Evolutionary conservation across 495 filamentous ascomycete genomes (phyloP).

Genomic region (Beverwykella pulmonaria): DNA sequence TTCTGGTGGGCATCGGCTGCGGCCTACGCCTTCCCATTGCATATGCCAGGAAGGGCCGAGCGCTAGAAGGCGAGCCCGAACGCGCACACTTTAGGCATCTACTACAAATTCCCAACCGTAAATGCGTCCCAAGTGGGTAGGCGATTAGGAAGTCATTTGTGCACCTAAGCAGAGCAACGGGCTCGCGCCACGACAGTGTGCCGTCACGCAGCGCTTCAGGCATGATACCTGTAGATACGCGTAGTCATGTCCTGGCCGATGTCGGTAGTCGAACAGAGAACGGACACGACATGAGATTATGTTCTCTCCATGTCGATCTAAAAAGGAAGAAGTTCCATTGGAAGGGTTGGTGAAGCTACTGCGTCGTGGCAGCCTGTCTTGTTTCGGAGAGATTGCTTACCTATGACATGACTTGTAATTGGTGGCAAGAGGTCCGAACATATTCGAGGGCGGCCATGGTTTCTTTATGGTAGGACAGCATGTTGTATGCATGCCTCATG

Average conservation of each 20-base stretch:
- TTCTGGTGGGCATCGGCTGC: no score
- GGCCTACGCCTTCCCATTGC: no score
- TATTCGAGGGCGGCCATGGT: conserved; percentile 6
- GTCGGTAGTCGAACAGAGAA: conserved; percentile 11
- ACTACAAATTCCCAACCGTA: no score
- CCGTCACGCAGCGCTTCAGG: conserved; percentile 7
- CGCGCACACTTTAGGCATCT: no score
- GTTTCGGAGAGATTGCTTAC: background rate
- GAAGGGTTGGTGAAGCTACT: background rate
- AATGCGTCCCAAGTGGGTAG: no score
- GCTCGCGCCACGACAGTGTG: background rate
- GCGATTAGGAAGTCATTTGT: background rate
- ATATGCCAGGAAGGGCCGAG: no score
- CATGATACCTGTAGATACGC: conserved; percentile 24
- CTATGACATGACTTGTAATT: background rate
- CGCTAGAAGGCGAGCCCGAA: no score
- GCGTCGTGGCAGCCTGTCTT: background rate
- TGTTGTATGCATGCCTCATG: conserved; percentile 7
- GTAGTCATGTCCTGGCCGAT: conserved; percentile 10
- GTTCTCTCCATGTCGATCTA: background rate
- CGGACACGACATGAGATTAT: background rate
- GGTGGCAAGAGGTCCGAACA: conserved; percentile 8
- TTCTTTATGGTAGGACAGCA: conserved; percentile 8
- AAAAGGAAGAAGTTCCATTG: background rate
- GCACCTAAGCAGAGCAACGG: background rate